phyloP scores from a whole-genome alignment of 305 asterid species.

The Fraxinus platypoda region DNA sequence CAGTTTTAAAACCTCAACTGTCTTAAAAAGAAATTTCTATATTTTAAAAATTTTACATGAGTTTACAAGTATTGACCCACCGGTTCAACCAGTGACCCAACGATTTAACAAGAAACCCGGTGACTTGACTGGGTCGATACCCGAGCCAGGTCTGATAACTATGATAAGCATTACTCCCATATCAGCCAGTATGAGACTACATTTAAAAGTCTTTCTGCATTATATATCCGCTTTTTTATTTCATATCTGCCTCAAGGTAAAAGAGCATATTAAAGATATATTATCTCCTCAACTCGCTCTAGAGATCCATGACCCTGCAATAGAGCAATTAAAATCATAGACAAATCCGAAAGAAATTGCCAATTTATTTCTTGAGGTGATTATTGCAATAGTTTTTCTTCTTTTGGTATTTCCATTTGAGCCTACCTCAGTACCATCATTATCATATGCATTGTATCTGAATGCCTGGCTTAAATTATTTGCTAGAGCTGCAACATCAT shows the following conservation, averaged over 20 bases:
- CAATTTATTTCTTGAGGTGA: not conserved
- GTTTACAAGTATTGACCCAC: not conserved
- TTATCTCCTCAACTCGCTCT: constrained; percentile 95
- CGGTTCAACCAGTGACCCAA: not conserved
- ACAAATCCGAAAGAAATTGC: not conserved
- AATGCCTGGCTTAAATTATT: constrained; percentile 93
- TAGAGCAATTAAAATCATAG: constrained; percentile 21
- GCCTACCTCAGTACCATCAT: constrained; percentile 81
- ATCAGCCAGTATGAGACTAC: not conserved
- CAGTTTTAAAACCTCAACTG: not conserved
- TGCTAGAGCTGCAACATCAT: constrained; percentile 93
- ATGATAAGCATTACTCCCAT: not conserved
- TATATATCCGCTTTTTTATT: not conserved
- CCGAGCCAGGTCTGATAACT: not conserved
- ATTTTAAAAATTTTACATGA: not conserved
- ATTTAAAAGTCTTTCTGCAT: not conserved
- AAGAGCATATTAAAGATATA: not conserved
- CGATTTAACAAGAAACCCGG: not conserved
- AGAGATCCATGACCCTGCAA: constrained; percentile 77
- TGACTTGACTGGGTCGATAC: not conserved
- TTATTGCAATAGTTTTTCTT: not conserved
- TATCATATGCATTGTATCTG: constrained; percentile 85
- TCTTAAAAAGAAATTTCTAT: not conserved
- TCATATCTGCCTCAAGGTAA: not conserved
- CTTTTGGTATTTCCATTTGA: constrained; percentile 11